Percentiles rank a stretch among this genome's conserved stretches.
Conservation (phyloP, 768 basidiomycete species). For the Coprinellus aureogranulatus region DNA sequence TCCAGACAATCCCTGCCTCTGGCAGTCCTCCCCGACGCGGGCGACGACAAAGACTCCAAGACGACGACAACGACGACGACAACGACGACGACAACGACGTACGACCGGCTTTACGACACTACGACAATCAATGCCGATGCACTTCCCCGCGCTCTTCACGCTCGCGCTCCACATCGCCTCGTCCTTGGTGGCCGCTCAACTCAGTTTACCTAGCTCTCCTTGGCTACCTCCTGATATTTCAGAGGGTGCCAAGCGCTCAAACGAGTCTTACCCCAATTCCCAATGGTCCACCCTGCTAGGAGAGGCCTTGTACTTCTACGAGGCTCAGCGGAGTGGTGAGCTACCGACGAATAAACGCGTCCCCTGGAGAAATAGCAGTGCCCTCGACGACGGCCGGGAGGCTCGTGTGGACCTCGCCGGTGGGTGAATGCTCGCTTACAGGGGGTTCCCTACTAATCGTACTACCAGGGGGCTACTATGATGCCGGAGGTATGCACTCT, state of each 20-base stretch:
- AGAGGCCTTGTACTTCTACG: slow-evolving; percentile 83
- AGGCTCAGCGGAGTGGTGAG: slow-evolving; percentile 82
- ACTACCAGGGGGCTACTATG: slow-evolving; percentile 69
- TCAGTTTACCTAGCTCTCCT: slow-evolving; percentile 62
- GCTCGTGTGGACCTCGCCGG: slow-evolving; percentile 74
- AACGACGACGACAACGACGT: slow-evolving; percentile 1
- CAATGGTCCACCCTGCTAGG: slow-evolving; percentile 86
- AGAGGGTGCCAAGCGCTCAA: slow-evolving; percentile 50
- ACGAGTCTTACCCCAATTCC: slow-evolving; percentile 52
- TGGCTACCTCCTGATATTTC: slow-evolving; percentile 62
- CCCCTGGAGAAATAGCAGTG: slow-evolving; percentile 83
- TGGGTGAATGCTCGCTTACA: no score
- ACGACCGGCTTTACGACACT: no score
- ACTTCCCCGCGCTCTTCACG: slow-evolving; percentile 9
- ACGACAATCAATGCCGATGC: slow-evolving; percentile 12
- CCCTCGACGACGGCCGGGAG: slow-evolving; percentile 72
- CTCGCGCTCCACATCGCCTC: slow-evolving; percentile 20
- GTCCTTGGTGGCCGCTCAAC: slow-evolving; percentile 44
- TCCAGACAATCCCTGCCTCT: no score
- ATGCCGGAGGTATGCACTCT: slow-evolving; percentile 72
- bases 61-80: not conserved
- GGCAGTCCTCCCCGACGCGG: not conserved
- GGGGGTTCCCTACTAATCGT: slow-evolving; percentile 7
- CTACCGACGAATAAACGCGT: slow-evolving; percentile 71
- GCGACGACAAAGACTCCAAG: slow-evolving; percentile 3